Evolutionary conservation across 2,329 filamentous ascomycete genomes (phyloP).

Genomic region (Aspergillus fructus): DNA sequence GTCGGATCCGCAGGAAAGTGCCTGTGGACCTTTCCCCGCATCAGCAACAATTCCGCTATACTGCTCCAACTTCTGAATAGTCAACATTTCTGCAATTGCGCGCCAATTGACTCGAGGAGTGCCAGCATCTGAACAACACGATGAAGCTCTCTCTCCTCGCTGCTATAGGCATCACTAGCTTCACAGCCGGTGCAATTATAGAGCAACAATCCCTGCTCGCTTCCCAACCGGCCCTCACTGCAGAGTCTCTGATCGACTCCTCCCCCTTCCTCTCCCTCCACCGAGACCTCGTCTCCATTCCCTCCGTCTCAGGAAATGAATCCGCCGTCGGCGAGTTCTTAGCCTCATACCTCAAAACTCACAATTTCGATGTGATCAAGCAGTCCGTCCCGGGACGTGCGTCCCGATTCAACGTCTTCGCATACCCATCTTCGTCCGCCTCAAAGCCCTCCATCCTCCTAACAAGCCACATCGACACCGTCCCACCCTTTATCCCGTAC

Average conservation of each 20-base stretch:
- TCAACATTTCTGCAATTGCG: background rate
- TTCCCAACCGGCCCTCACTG: background rate
- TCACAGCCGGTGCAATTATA: background rate
- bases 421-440: constrained; percentile 46
- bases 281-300: constrained; percentile 69
- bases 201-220: background rate
- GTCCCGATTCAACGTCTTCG: constrained; percentile 73
- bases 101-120: background rate
- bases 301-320: constrained; percentile 72
- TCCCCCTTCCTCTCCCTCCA: constrained; percentile 68
- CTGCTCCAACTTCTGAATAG: background rate
- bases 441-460: constrained; percentile 37
- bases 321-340: constrained; percentile 67
- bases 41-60: background rate
- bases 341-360: constrained; percentile 60
- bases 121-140: background rate
- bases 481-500: constrained; percentile 51
- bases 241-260: constrained; percentile 32
- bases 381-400: constrained; percentile 44
- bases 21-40: background rate
- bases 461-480: constrained; percentile 79
- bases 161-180: constrained; percentile 2
- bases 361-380: constrained; percentile 63
- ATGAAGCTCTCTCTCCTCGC: constrained; percentile 7
- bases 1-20: background rate